Evolutionary conservation across 805 yeast genomes (phyloP).

Genomic region (Candida boleticola): DNA sequence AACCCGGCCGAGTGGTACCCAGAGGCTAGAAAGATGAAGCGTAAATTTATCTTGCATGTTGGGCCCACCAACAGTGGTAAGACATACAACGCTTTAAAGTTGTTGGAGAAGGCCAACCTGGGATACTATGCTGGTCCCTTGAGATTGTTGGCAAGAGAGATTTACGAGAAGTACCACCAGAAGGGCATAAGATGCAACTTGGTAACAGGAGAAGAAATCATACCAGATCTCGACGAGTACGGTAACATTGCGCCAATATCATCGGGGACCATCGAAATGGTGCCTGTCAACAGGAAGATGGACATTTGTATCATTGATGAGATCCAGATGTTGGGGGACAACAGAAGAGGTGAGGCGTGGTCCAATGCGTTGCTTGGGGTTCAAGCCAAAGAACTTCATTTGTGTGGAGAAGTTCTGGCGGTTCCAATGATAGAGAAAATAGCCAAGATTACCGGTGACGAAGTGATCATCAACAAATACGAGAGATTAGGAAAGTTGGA

Average conservation of each 20-base stretch:
- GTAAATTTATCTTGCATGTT: constrained; percentile 86
- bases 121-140: constrained; percentile 97
- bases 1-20: constrained; percentile 70
- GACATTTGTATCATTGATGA: constrained; percentile 94
- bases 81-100: constrained; percentile 76
- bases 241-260: constrained; percentile 77
- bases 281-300: constrained; percentile 61
- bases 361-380: constrained; percentile 86
- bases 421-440: constrained; percentile 64
- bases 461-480: constrained; percentile 65
- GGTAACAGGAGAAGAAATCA: constrained; percentile 93
- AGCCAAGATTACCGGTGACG: constrained; percentile 74
- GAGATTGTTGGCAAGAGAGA: constrained; percentile 85
- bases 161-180: constrained; percentile 73
- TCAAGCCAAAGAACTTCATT: constrained; percentile 78
- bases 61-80: constrained; percentile 99
- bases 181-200: constrained; percentile 75
- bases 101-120: constrained; percentile 58
- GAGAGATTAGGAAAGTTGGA: constrained; percentile 70
- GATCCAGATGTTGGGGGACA: constrained; percentile 90
- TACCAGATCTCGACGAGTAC: constrained; percentile 61
- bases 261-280: constrained; percentile 93
- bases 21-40: constrained; percentile 70
- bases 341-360: constrained; percentile 89
- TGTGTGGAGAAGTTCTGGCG: constrained; percentile 91